Evolutionary conservation across 805 yeast species (phyloP), one percentile per base, ranked within the genome.

Genomic region (Myxozyma vanderwaltii): DNA sequence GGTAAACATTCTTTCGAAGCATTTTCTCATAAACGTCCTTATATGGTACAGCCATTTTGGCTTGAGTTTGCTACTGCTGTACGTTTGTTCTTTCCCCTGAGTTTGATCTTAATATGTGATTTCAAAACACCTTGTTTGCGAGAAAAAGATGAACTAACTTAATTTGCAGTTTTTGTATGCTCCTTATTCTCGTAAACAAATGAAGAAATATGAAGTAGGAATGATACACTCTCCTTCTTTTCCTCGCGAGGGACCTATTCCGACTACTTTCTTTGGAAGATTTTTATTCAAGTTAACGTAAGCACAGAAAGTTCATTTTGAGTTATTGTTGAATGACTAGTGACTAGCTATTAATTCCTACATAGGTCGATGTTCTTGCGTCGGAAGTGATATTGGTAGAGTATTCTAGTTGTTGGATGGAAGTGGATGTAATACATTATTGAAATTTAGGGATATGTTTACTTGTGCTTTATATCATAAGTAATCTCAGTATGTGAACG

Each of bases 11-110:
- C 91, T 7, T 79, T 84, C 63, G 82, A 84, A 46, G 77, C 87
- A n/a, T 91, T 91, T 69, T 81, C 90, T 1, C 96, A 89, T 71
- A 82, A 82, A 69, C 81, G 96, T 67, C 81, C 91, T 0, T 76
- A 85, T 1, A 70, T 88, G 64, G 80, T 77, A 49, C 89, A 86
- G 70, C 85, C 86, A 15, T 79, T 78, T 59, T 84, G 85, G 85
- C 77, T 77, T 50, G 96, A 90, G 68, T 65, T 75, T 17, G 63
- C 84, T 27, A 69, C 86, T 52, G 74, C 77, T n/a, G 76, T 81
- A 44, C 81, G 95, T 69, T 87, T 86, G 67, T 86, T 24, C 29
- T 39, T 35, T 27, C n/a, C 21, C 10, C 13, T 27, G 17, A 24
- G 31, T 4, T 29, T 15, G 31, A 33, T 12, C 38, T 24, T 7